phyloP scores from a whole-genome alignment of 106 monocot genomes.

The Dendrobium nobile region DNA sequence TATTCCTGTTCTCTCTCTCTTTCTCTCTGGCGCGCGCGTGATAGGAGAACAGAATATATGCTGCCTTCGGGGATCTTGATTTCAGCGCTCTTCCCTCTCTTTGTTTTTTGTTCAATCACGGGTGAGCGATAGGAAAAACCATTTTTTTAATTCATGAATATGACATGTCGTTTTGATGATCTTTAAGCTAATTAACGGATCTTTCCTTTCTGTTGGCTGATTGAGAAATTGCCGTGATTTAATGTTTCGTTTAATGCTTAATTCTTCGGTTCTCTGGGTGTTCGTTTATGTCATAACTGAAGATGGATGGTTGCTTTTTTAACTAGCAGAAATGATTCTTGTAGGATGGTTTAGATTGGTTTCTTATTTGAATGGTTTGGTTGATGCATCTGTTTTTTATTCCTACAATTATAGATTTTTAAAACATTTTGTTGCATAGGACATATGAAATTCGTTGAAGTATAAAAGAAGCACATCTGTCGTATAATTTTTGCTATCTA shows the following conservation, averaged over 20 bases:
- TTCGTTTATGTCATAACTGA: background rate
- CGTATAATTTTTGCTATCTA: background rate
- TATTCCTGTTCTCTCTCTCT: no score
- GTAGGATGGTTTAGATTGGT: no score
- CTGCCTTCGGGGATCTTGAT: background rate
- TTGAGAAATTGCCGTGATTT: background rate
- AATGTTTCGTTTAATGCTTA: background rate
- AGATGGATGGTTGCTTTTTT: no score
- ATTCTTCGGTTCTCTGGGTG: background rate
- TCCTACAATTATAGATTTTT: background rate
- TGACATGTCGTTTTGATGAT: background rate
- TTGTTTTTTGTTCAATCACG: background rate
- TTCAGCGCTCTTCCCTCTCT: background rate
- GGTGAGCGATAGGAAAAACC: background rate
- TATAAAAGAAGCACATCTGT: background rate
- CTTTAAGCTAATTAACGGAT: background rate
- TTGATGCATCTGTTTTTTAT: background rate
- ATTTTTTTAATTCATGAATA: background rate
- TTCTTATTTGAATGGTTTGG: no score
- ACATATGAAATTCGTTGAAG: background rate
- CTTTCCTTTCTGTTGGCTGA: background rate
- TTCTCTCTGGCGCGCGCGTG: background rate
- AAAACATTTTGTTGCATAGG: background rate
- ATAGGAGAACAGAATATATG: background rate
- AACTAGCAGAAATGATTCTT: no score